Conservation (phyloP, 2,329 filamentous ascomycete species). For the Venturia asperata region DNA sequence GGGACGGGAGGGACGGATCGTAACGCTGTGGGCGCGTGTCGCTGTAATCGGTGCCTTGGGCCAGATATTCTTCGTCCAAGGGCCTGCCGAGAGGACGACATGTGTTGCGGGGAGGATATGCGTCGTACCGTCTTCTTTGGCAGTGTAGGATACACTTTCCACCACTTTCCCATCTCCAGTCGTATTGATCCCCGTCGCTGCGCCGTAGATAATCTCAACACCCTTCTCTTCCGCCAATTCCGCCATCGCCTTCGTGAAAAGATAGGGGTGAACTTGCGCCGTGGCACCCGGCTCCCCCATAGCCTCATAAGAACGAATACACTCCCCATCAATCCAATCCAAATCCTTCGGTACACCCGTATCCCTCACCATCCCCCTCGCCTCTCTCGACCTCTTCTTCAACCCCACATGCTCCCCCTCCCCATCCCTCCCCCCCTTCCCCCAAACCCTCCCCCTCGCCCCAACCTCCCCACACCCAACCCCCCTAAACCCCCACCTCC, state of each 20-base stretch:
- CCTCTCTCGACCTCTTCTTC: constrained; percentile 48
- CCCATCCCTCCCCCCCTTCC: constrained; percentile 22
- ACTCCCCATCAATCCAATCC: constrained; percentile 70
- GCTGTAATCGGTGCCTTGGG: constrained; percentile 51
- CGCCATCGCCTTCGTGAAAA: constrained; percentile 82
- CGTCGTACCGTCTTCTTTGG: constrained; percentile 43
- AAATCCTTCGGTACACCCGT: constrained; percentile 62
- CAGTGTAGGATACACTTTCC: constrained; percentile 55
- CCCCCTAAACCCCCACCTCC: constrained; percentile 79
- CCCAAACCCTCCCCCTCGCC: constrained; percentile 39
- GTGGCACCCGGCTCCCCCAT: constrained; percentile 80
- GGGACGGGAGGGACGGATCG: constrained; percentile 49
- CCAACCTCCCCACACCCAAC: constrained; percentile 66
- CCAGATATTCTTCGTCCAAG: constrained; percentile 51
- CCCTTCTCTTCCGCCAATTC: constrained; percentile 59
- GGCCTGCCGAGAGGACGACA: constrained; percentile 54
- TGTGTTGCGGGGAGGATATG: constrained; percentile 49
- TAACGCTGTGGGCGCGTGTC: constrained; percentile 57
- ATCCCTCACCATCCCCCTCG: constrained; percentile 45
- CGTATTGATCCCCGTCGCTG: constrained; percentile 61
- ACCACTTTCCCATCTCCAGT: constrained; percentile 41
- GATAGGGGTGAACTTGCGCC: constrained; percentile 86
- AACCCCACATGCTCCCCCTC: constrained; percentile 42
- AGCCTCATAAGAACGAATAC: constrained; percentile 64
- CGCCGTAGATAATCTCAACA: constrained; percentile 55